Percentiles rank a stretch among this genome's conserved stretches.
Evolutionary conservation across 1,284 basidiomycete genomes (phyloP).

Genomic region (Sanguinoderma infundibulare): DNA sequence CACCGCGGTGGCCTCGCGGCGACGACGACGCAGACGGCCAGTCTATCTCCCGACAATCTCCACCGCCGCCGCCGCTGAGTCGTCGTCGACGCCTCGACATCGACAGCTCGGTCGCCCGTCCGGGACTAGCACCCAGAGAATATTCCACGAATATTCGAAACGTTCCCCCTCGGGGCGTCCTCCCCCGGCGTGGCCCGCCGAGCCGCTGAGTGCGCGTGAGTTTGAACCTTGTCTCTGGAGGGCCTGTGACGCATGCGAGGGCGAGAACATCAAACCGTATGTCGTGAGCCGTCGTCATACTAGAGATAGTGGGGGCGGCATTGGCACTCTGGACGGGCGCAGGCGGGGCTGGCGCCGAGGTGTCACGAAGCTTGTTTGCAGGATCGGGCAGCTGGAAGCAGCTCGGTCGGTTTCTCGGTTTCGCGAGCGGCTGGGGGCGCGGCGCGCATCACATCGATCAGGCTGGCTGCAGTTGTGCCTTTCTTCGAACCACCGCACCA

Average conservation of each 20-base stretch:
- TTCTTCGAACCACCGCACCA: conserved; percentile 19
- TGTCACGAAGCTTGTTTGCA: neutral
- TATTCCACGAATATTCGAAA: too few species aligned
- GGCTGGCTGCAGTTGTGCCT: conserved; percentile 17
- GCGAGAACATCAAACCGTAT: too few species aligned
- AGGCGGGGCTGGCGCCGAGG: neutral
- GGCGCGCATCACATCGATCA: conserved; percentile 23
- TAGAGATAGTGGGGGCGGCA: too few species aligned
- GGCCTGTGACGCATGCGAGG: neutral
- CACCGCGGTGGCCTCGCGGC: conserved; percentile 14
- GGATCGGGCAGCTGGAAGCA: neutral
- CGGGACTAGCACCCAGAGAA: neutral
- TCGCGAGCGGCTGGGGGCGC: conserved; percentile 3
- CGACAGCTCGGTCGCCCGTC: conserved; percentile 2
- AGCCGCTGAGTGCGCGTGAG: conserved; percentile 3
- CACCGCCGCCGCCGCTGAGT: conserved; percentile 7
- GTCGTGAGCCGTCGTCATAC: too few species aligned
- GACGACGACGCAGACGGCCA: conserved; percentile 3
- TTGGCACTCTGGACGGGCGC: neutral
- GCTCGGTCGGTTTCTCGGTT: conserved; percentile 17
- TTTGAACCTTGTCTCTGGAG: neutral
- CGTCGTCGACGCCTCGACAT: neutral
- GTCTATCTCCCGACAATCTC: conserved; percentile 27
- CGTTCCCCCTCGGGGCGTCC: too few species aligned
- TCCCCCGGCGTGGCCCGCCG: conserved; percentile 4